phyloP scores from a whole-genome alignment of 148 eudicot species.

The Rhododendron kiyosumense region DNA sequence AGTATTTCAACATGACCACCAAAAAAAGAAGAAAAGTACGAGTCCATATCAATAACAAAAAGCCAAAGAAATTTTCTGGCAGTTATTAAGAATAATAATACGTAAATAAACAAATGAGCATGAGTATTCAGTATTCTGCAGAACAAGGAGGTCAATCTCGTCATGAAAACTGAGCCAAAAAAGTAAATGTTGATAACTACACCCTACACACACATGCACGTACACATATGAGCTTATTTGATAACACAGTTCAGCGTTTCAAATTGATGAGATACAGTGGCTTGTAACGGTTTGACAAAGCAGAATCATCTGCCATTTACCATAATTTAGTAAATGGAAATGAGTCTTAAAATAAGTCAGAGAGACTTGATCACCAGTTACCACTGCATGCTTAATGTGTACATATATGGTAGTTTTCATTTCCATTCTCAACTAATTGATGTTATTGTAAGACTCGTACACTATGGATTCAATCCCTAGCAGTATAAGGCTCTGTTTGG shows the following conservation, averaged over 20 bases:
- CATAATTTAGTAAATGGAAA: not conserved
- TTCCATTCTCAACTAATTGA: too few relatives aligned
- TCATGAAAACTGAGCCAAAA: not conserved
- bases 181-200: not conserved
- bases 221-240: not conserved
- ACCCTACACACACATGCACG: not conserved
- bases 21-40: not conserved
- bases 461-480: too few relatives aligned
- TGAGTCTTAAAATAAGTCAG: not conserved
- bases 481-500: too few relatives aligned
- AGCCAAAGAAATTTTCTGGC: not conserved
- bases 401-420: not conserved
- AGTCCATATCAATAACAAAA: not conserved
- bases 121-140: not conserved
- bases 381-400: not conserved
- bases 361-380: not conserved
- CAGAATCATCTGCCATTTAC: not conserved
- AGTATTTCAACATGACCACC: not conserved
- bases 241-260: not conserved
- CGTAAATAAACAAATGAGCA: not conserved
- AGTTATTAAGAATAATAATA: not conserved
- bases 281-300: not conserved
- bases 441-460: too few relatives aligned
- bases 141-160: not conserved
- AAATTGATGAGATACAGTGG: not conserved